These are phyloP conservation scores for Debaryomyces coudertii DNA, from an alignment of 1,139 yeast species.

Conservation along the genomic window DNA sequence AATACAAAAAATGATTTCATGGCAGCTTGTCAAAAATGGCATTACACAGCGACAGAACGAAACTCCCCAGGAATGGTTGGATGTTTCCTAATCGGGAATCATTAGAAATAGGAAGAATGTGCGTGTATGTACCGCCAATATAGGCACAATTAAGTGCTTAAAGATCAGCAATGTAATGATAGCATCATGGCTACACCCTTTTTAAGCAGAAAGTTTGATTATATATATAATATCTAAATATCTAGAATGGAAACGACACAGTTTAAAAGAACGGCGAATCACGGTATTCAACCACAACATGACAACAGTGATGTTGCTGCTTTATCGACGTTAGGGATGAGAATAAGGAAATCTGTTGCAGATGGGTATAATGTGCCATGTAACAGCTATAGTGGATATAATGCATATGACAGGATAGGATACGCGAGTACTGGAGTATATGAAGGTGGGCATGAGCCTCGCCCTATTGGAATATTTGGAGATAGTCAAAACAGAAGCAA, in stretches of 20 bases:
- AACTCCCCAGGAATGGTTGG: background rate
- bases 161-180: background rate
- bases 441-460: slow-evolving; percentile 4
- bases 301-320: slow-evolving; percentile 27
- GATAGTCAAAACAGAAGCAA: slow-evolving; percentile 14
- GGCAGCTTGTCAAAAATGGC: background rate
- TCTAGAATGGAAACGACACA: slow-evolving; percentile 4
- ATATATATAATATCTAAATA: background rate
- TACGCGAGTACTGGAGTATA: background rate
- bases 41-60: slow-evolving; percentile 2
- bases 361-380: slow-evolving; percentile 55
- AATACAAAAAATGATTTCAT: background rate
- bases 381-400: slow-evolving; percentile 10
- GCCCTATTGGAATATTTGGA: slow-evolving; percentile 11
- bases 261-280: slow-evolving; percentile 26
- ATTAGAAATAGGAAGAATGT: slow-evolving; percentile 1
- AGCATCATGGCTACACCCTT: background rate
- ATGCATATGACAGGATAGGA: slow-evolving; percentile 2
- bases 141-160: background rate
- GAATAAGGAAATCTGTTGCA: slow-evolving; percentile 67
- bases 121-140: slow-evolving; percentile 3
- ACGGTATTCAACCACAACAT: slow-evolving; percentile 16
- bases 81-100: slow-evolving; percentile 4
- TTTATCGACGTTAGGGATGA: slow-evolving; percentile 66
- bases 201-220: no score